Conservation (phyloP, 2,329 filamentous ascomycete species). For the Cordyceps militaris region DNA sequence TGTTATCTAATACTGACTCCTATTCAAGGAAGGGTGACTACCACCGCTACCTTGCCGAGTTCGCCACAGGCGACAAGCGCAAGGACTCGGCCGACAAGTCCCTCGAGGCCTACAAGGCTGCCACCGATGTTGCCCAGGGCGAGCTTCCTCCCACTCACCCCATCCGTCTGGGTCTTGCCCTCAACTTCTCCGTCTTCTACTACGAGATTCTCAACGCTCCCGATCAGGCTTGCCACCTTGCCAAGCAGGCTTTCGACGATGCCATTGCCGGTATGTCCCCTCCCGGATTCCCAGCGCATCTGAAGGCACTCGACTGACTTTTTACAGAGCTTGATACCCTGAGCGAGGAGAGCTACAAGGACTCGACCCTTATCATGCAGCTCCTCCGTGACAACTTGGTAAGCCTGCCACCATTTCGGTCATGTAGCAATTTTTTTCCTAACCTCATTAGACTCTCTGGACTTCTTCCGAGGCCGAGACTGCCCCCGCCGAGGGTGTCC, state of each 20-base stretch:
- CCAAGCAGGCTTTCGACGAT: slow-evolving; percentile 98
- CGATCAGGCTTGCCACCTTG: slow-evolving; percentile 95
- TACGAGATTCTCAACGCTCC: slow-evolving; percentile 99
- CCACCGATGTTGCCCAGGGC: slow-evolving; percentile 95
- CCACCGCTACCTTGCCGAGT: slow-evolving; percentile 97
- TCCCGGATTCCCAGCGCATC: not conserved
- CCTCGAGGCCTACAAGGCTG: slow-evolving; percentile 93
- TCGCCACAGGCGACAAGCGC: slow-evolving; percentile 88
- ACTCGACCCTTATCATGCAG: slow-evolving; percentile 98
- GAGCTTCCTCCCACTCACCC: slow-evolving; percentile 96
- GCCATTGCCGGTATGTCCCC: slow-evolving; percentile 65
- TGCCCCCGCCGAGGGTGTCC: slow-evolving; percentile 44
- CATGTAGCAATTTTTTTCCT: not conserved
- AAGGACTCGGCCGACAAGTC: slow-evolving; percentile 92
- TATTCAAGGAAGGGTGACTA: slow-evolving; percentile 90
- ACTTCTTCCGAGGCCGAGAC: slow-evolving; percentile 97
- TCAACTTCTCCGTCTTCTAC: slow-evolving; percentile 99
- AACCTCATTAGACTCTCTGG: slow-evolving; percentile 77
- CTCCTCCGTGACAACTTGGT: slow-evolving; percentile 95
- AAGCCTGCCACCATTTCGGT: slow-evolving; percentile 26
- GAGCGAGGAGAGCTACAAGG: slow-evolving; percentile 98
- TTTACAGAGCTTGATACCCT: slow-evolving; percentile 81
- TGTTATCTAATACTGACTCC: not conserved
- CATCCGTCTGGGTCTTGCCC: slow-evolving; percentile 91
- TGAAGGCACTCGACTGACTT: slow-evolving; percentile 19